phyloP scores from a whole-genome alignment of 257 asterid genomes.

The Oldenlandia corymbosa region DNA sequence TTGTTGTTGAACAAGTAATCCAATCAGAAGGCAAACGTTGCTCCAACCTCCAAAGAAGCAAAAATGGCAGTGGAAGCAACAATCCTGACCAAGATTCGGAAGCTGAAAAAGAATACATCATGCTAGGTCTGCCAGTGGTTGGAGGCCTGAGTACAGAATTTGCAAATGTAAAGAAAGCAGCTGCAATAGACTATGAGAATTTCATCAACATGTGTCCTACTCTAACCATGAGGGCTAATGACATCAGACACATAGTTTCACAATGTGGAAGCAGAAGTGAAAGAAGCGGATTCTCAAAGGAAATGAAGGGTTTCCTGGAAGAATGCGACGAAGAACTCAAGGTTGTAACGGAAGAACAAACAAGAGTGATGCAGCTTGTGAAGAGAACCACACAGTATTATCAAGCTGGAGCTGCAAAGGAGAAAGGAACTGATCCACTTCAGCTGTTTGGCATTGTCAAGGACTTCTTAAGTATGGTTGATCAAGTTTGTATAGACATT shows the following conservation, averaged over 20 bases:
- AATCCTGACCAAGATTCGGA: slow-evolving; percentile 14
- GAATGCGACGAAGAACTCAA: slow-evolving; percentile 62
- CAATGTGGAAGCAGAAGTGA: slow-evolving; percentile 29
- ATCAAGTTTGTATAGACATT: slow-evolving; percentile 53
- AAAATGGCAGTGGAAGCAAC: slow-evolving; percentile 4
- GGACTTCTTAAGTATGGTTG: slow-evolving; percentile 62
- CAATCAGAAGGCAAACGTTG: slow-evolving; percentile 65
- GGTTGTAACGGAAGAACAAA: slow-evolving; percentile 66
- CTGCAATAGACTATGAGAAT: slow-evolving; percentile 45
- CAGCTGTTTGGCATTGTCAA: slow-evolving; percentile 60
- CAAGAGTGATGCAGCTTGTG: slow-evolving; percentile 59
- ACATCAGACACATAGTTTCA: slow-evolving; percentile 35
- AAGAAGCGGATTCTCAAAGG: slow-evolving; percentile 38
- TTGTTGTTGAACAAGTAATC: slow-evolving; percentile 74
- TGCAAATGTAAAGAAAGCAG: slow-evolving; percentile 61
- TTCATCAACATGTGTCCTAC: slow-evolving; percentile 30
- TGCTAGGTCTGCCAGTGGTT: slow-evolving; percentile 48
- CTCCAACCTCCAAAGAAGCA: slow-evolving; percentile 9
- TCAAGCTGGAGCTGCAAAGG: slow-evolving; percentile 48
- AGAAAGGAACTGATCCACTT: slow-evolving; percentile 38
- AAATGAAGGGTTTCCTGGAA: slow-evolving; percentile 65
- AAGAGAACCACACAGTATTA: slow-evolving; percentile 61
- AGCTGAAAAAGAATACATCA: slow-evolving; percentile 37
- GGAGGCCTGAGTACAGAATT: slow-evolving; percentile 35
- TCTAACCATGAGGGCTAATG: slow-evolving; percentile 37